Evolutionary conservation across 176 grass and related monocot genomes (phyloP), one percentile per base, ranked within the genome.

Genomic region (Ensete glaucum): DNA sequence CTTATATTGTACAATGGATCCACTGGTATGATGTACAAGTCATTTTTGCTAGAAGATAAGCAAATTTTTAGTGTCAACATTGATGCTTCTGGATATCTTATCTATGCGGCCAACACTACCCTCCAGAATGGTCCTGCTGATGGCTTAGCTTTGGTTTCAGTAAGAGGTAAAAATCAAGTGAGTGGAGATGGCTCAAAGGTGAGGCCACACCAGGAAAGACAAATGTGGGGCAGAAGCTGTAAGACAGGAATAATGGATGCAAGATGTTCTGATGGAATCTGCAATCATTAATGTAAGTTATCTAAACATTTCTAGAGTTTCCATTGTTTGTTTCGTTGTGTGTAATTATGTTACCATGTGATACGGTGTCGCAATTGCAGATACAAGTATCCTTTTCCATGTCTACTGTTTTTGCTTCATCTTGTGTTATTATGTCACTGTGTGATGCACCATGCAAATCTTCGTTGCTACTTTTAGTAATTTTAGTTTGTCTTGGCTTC

Each of bases 1-100:
- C 84, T 86, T 1, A 2, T 78, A 78, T 22, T 86, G 54, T 82
- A 79, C 60, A 82, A 86, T 75, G 84, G 84, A 78, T 55, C n/a
- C 52, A 79, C 78, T 16, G 76, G 84, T 9, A 20, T 15, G 54
- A 82, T 82, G 80, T 82, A 82, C 52, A 48, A 25, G 26, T 86
- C 76, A 73, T 53, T 86, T 64, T 69, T 52, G 62, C 49, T 82
- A 20, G 70, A 24, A 75, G 54, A 82, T 20, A 78, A 62, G 17
- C 59, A 82, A 69, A 75, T 12, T 0, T 75, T 75, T 34, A 64
- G 7, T 29, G 49, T 75, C 2, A 50, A 53, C 11, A 52, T 54
- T 50, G 25, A 60, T 72, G 59, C 53, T 20, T 75, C 71, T 51
- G 55, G 20, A 62, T 86, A 78, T 78, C 72, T 69, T 63, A 24